Evolutionary conservation across 768 basidiomycete genomes (phyloP).

Genomic region (Tephrocybe sp.): DNA sequence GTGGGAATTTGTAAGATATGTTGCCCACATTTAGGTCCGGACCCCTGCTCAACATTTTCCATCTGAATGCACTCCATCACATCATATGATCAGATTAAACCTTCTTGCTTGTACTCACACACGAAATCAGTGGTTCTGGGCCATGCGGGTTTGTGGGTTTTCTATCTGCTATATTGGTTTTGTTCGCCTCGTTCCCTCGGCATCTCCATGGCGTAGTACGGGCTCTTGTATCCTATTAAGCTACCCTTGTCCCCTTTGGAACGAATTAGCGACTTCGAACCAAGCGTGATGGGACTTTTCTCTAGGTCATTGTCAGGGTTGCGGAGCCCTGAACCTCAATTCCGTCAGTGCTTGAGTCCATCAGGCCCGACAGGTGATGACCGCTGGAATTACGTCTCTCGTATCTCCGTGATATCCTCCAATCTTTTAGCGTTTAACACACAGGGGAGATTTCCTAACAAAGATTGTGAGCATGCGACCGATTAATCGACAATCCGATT

Average conservation of each 20-base stretch:
- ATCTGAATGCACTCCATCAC: slow-evolving; percentile 4
- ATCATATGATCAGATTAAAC: slow-evolving; percentile 18
- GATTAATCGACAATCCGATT: slow-evolving; percentile 10
- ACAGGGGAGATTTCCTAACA: slow-evolving; percentile 11
- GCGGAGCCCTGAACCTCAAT: slow-evolving; percentile 1
- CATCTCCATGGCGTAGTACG: slow-evolving; percentile 11
- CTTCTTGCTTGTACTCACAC: slow-evolving; percentile 12
- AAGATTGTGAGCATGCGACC: slow-evolving; percentile 1
- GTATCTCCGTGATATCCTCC: slow-evolving; percentile 5
- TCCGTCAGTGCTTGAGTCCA: not conserved
- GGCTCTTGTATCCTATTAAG: slow-evolving; percentile 1
- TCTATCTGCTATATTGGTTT: slow-evolving; percentile 1
- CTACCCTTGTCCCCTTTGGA: slow-evolving; percentile 5
- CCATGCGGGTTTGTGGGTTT: slow-evolving; percentile 10
- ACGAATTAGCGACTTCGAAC: not conserved
- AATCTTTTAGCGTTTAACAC: slow-evolving; percentile 12
- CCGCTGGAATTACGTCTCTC: not conserved
- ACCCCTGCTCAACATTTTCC: not conserved
- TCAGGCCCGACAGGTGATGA: not conserved
- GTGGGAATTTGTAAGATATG: slow-evolving; percentile 1
- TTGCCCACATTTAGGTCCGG: slow-evolving; percentile 5
- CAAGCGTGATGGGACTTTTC: not conserved
- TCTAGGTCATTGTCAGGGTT: slow-evolving; percentile 2
- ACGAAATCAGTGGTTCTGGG: slow-evolving; percentile 8
- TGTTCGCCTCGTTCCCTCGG: slow-evolving; percentile 14